Conservation (phyloP, 805 yeast genomes). For the Saccharomycopsis malanga region DNA sequence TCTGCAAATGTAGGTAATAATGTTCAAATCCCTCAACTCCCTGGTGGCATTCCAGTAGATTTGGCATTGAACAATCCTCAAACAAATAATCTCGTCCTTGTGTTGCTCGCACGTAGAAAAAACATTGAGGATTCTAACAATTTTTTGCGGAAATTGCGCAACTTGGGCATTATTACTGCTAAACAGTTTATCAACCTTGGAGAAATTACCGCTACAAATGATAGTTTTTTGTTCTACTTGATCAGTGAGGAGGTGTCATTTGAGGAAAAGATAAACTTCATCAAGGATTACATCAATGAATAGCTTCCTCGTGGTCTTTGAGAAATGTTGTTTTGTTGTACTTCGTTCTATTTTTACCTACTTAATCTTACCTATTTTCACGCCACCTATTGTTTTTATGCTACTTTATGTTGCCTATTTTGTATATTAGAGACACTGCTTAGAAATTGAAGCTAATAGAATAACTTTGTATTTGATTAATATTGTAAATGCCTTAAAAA, state of each 20-base stretch:
- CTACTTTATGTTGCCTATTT: too few relatives aligned
- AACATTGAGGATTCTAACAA: conserved; percentile 18
- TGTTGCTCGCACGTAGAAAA: conserved; percentile 10
- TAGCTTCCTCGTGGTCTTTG: too few relatives aligned
- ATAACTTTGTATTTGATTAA: too few relatives aligned
- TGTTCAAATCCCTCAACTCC: background rate
- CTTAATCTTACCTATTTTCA: too few relatives aligned
- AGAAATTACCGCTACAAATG: conserved; percentile 14
- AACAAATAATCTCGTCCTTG: conserved; percentile 5
- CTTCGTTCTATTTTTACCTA: too few relatives aligned
- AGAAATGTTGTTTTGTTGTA: background rate
- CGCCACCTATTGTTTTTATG: too few relatives aligned
- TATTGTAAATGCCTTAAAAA: too few relatives aligned
- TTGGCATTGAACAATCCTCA: conserved; percentile 2
- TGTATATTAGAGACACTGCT: background rate
- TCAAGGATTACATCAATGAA: conserved; percentile 14
- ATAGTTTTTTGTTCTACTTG: conserved; percentile 19
- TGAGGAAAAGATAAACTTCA: conserved; percentile 20
- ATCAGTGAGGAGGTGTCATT: conserved; percentile 16
- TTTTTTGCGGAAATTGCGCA: conserved; percentile 16
- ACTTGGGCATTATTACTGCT: conserved; percentile 12
- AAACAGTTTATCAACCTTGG: conserved; percentile 17
- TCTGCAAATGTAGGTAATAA: background rate
- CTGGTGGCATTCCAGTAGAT: background rate
- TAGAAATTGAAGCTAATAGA: too few relatives aligned